Evolutionary conservation across 108 stramenopile species (phyloP).

Genomic region (Aurantiochytrium sp.): DNA sequence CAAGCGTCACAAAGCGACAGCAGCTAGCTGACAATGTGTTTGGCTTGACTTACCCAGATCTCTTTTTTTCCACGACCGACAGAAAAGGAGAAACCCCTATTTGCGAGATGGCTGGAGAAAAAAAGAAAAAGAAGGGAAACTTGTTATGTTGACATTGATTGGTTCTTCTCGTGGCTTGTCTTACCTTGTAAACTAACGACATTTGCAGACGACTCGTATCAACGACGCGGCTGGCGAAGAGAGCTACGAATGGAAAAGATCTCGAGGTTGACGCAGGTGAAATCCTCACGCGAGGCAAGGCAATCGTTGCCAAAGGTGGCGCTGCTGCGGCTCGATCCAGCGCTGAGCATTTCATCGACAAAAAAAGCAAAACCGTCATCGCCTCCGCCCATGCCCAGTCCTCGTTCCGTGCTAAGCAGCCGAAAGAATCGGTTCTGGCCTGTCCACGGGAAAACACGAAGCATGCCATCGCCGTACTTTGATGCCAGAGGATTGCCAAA

Average conservation of each 20-base stretch:
- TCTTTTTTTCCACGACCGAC: no score
- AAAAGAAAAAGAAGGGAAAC: no score
- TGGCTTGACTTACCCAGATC: no score
- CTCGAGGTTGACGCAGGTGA: neutral
- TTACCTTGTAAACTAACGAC: no score
- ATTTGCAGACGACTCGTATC: no score
- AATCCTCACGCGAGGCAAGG: neutral
- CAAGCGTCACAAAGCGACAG: no score
- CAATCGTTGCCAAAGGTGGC: neutral
- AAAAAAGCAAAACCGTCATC: neutral
- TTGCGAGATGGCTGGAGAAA: no score
- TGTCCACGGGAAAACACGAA: neutral
- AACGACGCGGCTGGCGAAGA: neutral
- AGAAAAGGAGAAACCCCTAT: no score
- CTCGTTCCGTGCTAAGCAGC: neutral
- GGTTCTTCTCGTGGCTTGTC: no score
- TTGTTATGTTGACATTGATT: no score
- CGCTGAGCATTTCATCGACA: neutral
- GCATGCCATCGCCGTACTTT: neutral
- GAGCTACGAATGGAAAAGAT: neutral
- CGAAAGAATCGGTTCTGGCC: neutral
- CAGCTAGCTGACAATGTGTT: no score
- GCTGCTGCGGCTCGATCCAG: neutral
- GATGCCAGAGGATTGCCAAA: neutral
- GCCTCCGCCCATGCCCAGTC: neutral